Base-by-base conservation (phyloP, 2,329 filamentous ascomycete species). In the Venturiaceae sp. region DNA sequence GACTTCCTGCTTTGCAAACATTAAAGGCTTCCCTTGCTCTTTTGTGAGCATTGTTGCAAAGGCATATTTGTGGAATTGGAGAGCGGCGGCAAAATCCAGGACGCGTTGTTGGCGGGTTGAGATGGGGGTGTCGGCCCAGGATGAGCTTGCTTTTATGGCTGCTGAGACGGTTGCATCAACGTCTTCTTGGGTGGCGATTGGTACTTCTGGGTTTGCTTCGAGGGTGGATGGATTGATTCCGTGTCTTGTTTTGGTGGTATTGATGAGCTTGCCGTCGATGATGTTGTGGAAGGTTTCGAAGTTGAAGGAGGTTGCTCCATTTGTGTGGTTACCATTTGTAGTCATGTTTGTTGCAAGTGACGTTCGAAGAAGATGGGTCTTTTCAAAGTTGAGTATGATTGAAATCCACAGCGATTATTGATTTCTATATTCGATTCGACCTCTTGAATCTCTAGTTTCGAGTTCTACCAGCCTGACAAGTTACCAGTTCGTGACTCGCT, bases 21-120 rank as follows among this genome's bases (percentile, higher is more conserved):
- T 34, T 62, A 75, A 70, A 5, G 79, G 80, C 66, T 82, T 82
- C n/a, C 80, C 79, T 26, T 76, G 77, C 66, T 81, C 79, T 57
- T 69, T 71, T 63, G 72, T 72, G 39, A 81, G 66, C 9, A 81
- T 68, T 37, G 72, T 70, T 14, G 71, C 67, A 53, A 83, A 69
- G 54, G 77, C 72, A 0, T 74, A 69, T 5, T 69, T 65, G 47
- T 79, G 70, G 4, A 69, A 66, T 36, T 70, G 65, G 21, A 80
- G 65, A 11, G 70, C 66, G 14, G 75, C 71, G 37, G 72, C 71
- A 28, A 78, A 68, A 53, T 72, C 71, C 37, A 68, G 65, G 7
- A 80, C 66, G 13, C 70, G 65, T 4, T 69, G 68, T 39, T 74
- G 69, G 36, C 79, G 72, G 62, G 80, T 75, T 3, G 71, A 66